phyloP scores from a whole-genome alignment of 1,139 yeast species.

The Diutina siamensis region DNA sequence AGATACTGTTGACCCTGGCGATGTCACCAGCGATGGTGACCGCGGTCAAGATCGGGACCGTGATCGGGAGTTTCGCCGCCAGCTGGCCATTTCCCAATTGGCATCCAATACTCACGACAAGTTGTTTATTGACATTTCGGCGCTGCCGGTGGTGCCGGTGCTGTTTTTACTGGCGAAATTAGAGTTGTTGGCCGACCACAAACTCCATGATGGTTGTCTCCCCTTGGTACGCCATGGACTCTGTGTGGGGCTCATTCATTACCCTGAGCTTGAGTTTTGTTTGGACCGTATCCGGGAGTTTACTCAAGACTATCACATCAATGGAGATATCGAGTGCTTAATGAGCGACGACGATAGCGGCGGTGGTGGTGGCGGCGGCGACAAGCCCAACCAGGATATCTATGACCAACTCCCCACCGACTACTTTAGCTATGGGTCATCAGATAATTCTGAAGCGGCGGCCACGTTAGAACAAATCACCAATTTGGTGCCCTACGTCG shows the following conservation, averaged over 20 bases:
- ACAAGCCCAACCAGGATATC: neutral
- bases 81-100: neutral
- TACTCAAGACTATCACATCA: constrained; percentile 17
- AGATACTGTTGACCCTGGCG: constrained; percentile 9
- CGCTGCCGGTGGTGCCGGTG: constrained; percentile 25
- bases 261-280: constrained; percentile 42
- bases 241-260: constrained; percentile 40
- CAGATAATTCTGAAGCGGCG: too few relatives aligned
- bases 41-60: neutral
- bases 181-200: constrained; percentile 23
- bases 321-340: constrained; percentile 23
- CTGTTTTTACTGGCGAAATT: constrained; percentile 24
- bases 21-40: neutral
- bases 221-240: constrained; percentile 28
- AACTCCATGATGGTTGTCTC: constrained; percentile 44
- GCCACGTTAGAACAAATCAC: constrained; percentile 23
- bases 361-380: too few relatives aligned
- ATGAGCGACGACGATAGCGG: neutral
- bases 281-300: constrained; percentile 33
- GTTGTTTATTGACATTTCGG: constrained; percentile 27
- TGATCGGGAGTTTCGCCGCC: neutral
- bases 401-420: too few relatives aligned
- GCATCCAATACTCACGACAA: constrained; percentile 9
- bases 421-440: constrained; percentile 21
- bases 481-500: constrained; percentile 34